Base-by-base conservation (phyloP, 75 land plant species). In the Sequoiadendron giganteum region DNA sequence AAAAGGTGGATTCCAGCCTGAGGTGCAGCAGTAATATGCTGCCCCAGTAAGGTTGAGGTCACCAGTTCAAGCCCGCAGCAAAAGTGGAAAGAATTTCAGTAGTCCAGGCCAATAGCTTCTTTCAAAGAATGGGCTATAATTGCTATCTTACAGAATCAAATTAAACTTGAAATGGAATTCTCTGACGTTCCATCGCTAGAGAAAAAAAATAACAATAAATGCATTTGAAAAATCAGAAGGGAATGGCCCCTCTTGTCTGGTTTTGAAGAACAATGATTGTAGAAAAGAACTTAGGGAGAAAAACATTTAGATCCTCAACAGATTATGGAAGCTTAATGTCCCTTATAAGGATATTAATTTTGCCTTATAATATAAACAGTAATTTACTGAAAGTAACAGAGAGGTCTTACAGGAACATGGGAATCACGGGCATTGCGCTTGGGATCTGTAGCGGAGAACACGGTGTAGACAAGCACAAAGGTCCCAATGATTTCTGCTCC, bases 401-500 rank as follows among this genome's bases (percentile, higher is more conserved):
- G 28, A 75, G 34, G 77, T 34, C 38, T 83, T 87, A 91, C 92
- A 49, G 90, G 90, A 47, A 89, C 89, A 76, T 89, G 90, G 45
- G 90, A 89, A 48, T 89, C 90, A 11, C 89, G 30, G 16, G 90
- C 90, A 86, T 45, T 89, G n/a, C 90, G 58, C 43, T 89, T 88
- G 58, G 90, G 77, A 87, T 89, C 90, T 34, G 89, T 89, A 80
- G 90, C 90, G 15, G 89, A 89, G 70, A 83, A 83, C 11, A 83
- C 85, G 5, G 85, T 83, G 85, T 83, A 83, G 85, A 83, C 85
- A 83, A 83, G 85, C 14, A 91, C 92, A 72, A 91, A 91, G 55
- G 92, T 91, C 21, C 92, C 92, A 82, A 91, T 88, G 82, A 91
- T 89, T 91, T 91, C 91, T 10, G 91, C 91, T 19, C 73, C 93